Base-by-base conservation (phyloP, 2,329 filamentous ascomycete species). In the Septoria petroselini region DNA sequence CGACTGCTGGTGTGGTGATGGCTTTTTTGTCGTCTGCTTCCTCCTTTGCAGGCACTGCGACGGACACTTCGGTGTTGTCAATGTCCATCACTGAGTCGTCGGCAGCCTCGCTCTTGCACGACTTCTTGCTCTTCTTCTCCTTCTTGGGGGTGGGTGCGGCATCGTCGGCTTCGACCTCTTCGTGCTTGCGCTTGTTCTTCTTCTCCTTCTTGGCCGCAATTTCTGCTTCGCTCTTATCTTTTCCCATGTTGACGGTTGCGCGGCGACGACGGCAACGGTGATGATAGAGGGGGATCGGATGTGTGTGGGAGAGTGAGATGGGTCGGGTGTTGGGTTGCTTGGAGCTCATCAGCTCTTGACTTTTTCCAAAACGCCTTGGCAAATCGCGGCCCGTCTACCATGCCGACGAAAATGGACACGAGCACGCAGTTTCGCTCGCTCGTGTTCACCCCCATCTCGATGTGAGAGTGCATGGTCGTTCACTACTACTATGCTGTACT, bases 91-190 rank as follows among this genome's bases (percentile, higher is more conserved):
- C 54, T 17, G 55, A 59, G n/a, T 60, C 58, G 34, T 57, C 59
- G 12, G 62, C 64, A 11, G 57, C 57, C 78, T 87, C 87, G 35
- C 79, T 76, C 66, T 78, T 78, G 63, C 73, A 73, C 12, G 77
- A 76, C 70, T 83, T 64, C 67, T 72, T 74, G 46, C 71, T 70
- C 65, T 74, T 85, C 76, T 86, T 86, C 34, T 70, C 70, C 66
- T 70, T 68, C 62, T 70, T 70, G 19, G 61, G 60, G 52, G 59
- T 61, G 3, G 43, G 19, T 14, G 33, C 42, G 15, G 21, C 42
- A 38, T 53, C 53, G 34, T 40, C 48, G 9, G n/a, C n/a, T n/a
- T 52, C 50, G 45, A 56, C 59, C 30, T 57, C 60, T 17, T 55
- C 62, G 17, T 54, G 58, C 59, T 66, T 65, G 58, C 65, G 65